Evolutionary conservation across 257 asterid species (phyloP), one percentile per base, ranked within the genome.

Genomic region (Ehretia macrophylla): DNA sequence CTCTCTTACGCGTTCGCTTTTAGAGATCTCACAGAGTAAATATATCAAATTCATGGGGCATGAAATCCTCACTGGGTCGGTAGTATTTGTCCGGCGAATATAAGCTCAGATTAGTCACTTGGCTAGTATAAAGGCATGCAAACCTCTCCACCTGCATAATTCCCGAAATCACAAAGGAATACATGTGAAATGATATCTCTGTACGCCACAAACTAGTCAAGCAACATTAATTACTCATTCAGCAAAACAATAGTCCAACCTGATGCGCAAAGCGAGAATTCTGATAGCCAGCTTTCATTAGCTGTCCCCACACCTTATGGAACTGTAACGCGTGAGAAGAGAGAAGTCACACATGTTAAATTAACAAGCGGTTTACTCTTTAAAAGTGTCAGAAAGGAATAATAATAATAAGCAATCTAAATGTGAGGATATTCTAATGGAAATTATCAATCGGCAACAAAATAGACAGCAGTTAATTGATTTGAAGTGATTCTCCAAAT

Each of bases 221-320:
- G 21, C 27, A 27, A 55, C 44, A 52, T n/a, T n/a, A n/a, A n/a
- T n/a, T 20, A 52, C 17, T 52, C 17, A 52, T 64, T 21, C 5
- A 17, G 14, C 17, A 57, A 60, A 13, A 27, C 21, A 16, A 10
- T 22, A 14, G 20, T 50, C 55, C 23, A 32, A 93, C 99, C 97
- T 93, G 99, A 82, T 93, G 99, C 0, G 99, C 97, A 52, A 88
- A 93, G 56, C 99, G 96, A 51, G 99, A 93, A 68, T 81, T 93
- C 72, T 93, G 99, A 74, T 88, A 86, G 20, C 99, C 99, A 1
- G 99, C 86, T 77, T 89, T 89, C 99, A 93, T 86, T 69, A 93
- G 81, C 54, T 89, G 97, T 71, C 99, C 99, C 99, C 99, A 93
- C 17, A 89, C 95, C 70, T 75, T 69, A 69, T 93, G 99, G 79